Evolutionary conservation across 129 eudicot species (phyloP), one percentile per base, ranked within the genome.

Genomic region (Kitagawia praeruptora): DNA sequence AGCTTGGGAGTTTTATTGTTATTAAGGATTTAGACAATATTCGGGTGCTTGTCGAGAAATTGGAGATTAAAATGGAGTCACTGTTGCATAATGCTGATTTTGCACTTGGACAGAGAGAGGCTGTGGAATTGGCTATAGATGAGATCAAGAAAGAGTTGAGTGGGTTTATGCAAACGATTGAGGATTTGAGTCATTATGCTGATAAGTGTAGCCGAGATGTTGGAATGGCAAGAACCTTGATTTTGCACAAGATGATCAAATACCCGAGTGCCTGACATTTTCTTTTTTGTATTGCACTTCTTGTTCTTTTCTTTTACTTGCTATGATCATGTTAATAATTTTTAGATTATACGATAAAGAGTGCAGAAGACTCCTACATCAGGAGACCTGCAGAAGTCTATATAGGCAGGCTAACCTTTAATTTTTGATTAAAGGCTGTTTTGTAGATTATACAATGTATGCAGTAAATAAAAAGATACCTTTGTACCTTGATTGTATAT

Each of bases 171-270:
- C 83, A 84, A 67, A 87, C 90, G 21, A 84, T 92, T 37, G 93
- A 87, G 41, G 93, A 90, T 12, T 87, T 92, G 89, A 82, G 91
- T 69, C 84, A 69, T 47, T 87, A 85, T 77, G 85, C 93, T 7
- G 84, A 87, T 82, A 90, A 84, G 74, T 90, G 93, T 81, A 83
- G 93, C 77, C 84, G 88, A 15, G 89, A 92, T 82, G 89, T 91
- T 44, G 84, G 84, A 76, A 81, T 78, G 83, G 93, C 93, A 1
- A 84, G 96, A 72, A 78, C 88, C 21, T 83, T 90, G 88, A 84
- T 93, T 73, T 85, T 90, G 88, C 84, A 89, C 87, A 88, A 86
- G 89, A 88, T 93, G 49, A 84, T 87, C 51, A 93, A 87, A 76
- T 79, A 84, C 56, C 93, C 97, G 16, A 87, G 83, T 25, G 81